These are phyloP conservation scores for Metschnikowia gruessii DNA, from an alignment of 805 yeast species.

Conservation along the genomic window DNA sequence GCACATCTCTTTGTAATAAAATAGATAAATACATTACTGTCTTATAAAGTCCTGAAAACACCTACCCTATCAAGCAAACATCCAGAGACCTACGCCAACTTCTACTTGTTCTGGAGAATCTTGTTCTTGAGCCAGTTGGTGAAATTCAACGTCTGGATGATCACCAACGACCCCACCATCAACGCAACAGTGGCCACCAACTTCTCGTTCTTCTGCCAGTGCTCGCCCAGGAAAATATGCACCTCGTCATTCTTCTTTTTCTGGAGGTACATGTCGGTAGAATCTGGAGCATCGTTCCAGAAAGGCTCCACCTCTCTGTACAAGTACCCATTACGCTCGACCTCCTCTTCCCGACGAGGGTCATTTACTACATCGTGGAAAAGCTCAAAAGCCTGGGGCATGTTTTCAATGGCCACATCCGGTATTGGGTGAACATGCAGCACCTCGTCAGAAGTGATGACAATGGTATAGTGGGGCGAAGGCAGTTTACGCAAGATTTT, in stretches of 20 bases:
- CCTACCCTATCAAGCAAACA: too few relatives aligned
- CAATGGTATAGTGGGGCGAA: slow-evolving; percentile 63
- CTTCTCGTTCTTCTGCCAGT: slow-evolving; percentile 50
- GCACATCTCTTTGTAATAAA: too few relatives aligned
- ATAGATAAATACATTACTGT: too few relatives aligned
- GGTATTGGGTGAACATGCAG: slow-evolving; percentile 32
- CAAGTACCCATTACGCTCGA: slow-evolving; percentile 51
- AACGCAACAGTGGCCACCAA: slow-evolving; percentile 39
- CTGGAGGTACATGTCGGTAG: slow-evolving; percentile 30
- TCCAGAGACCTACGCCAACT: not conserved
- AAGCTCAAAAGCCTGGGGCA: slow-evolving; percentile 38
- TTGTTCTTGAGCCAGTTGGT: slow-evolving; percentile 10
- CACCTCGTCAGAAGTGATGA: slow-evolving; percentile 45
- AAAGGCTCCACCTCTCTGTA: slow-evolving; percentile 24
- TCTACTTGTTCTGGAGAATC: not conserved
- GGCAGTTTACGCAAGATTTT: slow-evolving; percentile 66
- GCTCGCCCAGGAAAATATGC: slow-evolving; percentile 41
- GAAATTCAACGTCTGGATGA: slow-evolving; percentile 16
- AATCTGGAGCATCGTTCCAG: slow-evolving; percentile 23
- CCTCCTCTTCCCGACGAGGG: slow-evolving; percentile 47
- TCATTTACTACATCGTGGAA: slow-evolving; percentile 59
- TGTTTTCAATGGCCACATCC: slow-evolving; percentile 25
- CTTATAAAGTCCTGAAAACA: too few relatives aligned
- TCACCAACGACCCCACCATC: slow-evolving; percentile 22
- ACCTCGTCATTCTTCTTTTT: slow-evolving; percentile 35